Evolutionary conservation across 495 filamentous ascomycete species (phyloP), one percentile per base, ranked within the genome.

Genomic region (Penicillium mononematosum): DNA sequence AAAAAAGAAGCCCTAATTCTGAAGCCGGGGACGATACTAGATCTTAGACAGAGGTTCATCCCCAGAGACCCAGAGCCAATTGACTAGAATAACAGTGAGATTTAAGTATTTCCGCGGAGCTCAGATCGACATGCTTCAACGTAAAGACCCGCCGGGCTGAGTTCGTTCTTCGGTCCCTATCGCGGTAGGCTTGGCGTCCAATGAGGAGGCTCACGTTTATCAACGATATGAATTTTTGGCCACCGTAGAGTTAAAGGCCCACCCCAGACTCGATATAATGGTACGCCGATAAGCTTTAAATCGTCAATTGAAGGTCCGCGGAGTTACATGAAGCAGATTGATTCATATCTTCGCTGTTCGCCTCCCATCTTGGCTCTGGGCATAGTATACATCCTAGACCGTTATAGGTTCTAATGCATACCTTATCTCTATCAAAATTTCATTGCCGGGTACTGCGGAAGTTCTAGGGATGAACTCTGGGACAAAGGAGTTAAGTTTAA

Each of bases 81-180:
- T n/a, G 5, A 39, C 36, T n/a, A 2, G 22, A 22, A 9, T 2
- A 3, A 12, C 20, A 10, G 41, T 38, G 8, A 11, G 25, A n/a
- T 56, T 62, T 50, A 65, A 53, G 20, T 66, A 67, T 65, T 57
- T 67, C 65, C 65, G 65, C 65, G 65, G 65, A 65, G 55, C 10
- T 58, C 25, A 50, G 54, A 63, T 58, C 44, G 47, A 60, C 44
- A 29, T 3, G 11, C 2, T 27, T 34, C 45, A 34, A 46, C 25
- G 4, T 25, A 45, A 43, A 62, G 55, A 59, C 63, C 34, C 19
- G 25, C 34, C 19, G 25, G 20, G 34, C 29, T 27, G 49, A 45
- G 19, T n/a, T 41, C n/a, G n/a, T 27, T 25, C 48, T 44, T 42
- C 22, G 10, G 44, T 58, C 17, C 31, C 59, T 65, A 65, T 67